Evolutionary conservation across 2,329 filamentous ascomycete species (phyloP).

Genomic region (Phaeoacremonium minimum): DNA sequence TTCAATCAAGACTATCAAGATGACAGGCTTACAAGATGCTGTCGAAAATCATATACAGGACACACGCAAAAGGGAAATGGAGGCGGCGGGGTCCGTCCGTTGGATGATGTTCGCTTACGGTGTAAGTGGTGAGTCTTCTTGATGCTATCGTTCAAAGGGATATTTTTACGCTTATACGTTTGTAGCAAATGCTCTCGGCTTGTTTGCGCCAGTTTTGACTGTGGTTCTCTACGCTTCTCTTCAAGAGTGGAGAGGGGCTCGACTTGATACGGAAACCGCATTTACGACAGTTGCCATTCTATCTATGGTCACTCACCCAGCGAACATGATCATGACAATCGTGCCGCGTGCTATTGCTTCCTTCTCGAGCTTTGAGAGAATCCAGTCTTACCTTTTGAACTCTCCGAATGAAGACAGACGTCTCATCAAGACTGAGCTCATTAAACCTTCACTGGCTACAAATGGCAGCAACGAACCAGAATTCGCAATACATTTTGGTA

Average conservation of each 20-base stretch:
- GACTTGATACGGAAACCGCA: slow-evolving; percentile 27
- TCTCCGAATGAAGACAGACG: not conserved
- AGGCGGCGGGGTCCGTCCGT: slow-evolving; percentile 23
- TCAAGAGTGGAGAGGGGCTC: slow-evolving; percentile 10
- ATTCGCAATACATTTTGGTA: too few relatives aligned
- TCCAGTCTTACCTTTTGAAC: slow-evolving; percentile 25
- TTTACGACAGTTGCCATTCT: slow-evolving; percentile 35
- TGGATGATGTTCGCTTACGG: slow-evolving; percentile 36
- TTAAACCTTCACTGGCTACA: too few relatives aligned
- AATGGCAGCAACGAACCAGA: too few relatives aligned
- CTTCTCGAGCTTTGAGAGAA: slow-evolving; percentile 28
- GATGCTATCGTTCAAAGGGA: not conserved
- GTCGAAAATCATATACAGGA: slow-evolving; percentile 15
- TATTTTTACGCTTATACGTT: slow-evolving; percentile 2
- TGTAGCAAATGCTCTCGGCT: slow-evolving; percentile 33
- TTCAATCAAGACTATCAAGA: slow-evolving; percentile 34
- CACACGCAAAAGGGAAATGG: slow-evolving; percentile 26
- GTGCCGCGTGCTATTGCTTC: slow-evolving; percentile 25
- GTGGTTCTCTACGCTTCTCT: slow-evolving; percentile 27
- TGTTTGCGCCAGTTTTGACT: slow-evolving; percentile 33
- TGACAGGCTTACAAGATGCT: slow-evolving; percentile 25
- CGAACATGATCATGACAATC: slow-evolving; percentile 39
- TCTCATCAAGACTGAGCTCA: too few relatives aligned
- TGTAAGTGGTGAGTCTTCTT: slow-evolving; percentile 30
- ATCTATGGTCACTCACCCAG: slow-evolving; percentile 31